These are phyloP conservation scores for Xerocomus minutiporus DNA, from an alignment of 1,284 basidiomycete genomes.

Conservation along the genomic window DNA sequence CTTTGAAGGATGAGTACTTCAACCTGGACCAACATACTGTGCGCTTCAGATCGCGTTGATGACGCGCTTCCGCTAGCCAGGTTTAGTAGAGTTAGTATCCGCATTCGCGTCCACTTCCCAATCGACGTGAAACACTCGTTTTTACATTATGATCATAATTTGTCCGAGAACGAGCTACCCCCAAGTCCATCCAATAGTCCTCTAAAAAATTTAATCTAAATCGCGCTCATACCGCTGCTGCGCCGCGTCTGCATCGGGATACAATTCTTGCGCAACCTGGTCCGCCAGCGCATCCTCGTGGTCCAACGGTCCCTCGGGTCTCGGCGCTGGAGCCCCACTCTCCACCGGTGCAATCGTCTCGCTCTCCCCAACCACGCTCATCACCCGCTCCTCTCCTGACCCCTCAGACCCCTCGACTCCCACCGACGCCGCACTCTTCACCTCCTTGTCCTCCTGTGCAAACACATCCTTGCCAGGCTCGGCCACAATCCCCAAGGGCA, in stretches of 20 bases:
- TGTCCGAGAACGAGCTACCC: background rate
- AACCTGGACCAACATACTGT: too few species aligned
- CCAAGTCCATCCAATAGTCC: background rate
- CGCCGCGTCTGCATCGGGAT: slow-evolving; percentile 34
- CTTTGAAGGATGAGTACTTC: too few species aligned
- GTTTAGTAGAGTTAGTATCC: too few species aligned
- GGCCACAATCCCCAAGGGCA: slow-evolving; percentile 47
- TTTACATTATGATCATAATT: background rate
- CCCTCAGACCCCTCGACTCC: background rate
- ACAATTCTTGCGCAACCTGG: slow-evolving; percentile 53
- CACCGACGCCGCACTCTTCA: slow-evolving; percentile 22
- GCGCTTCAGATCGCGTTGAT: too few species aligned
- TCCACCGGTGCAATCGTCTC: background rate
- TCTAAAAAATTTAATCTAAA: background rate
- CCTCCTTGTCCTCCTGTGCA: slow-evolving; percentile 35
- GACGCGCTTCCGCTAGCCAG: too few species aligned
- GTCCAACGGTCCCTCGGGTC: slow-evolving; percentile 37
- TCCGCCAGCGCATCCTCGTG: slow-evolving; percentile 49
- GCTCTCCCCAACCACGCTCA: slow-evolving; percentile 13
- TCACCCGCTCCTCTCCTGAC: slow-evolving; percentile 11
- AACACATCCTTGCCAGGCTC: slow-evolving; percentile 71
- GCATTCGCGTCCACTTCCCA: too few species aligned
- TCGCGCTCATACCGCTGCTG: slow-evolving; percentile 1
- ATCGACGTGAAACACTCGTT: too few species aligned
- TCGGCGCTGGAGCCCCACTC: background rate